Evolutionary conservation across 148 eudicot species (phyloP).

Genomic region (Nepenthes gracilis): DNA sequence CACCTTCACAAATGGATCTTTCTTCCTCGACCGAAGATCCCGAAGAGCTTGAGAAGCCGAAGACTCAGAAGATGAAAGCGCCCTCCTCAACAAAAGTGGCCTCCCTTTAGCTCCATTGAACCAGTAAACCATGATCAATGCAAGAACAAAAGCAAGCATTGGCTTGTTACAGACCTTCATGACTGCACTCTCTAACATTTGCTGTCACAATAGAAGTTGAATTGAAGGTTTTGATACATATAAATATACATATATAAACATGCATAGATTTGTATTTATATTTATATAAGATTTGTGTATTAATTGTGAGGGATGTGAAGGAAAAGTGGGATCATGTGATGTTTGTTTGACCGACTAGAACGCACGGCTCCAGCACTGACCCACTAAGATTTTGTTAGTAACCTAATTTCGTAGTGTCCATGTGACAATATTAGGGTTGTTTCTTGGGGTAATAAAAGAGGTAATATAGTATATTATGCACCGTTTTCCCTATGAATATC

Average conservation of each 20-base stretch:
- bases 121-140: constrained; percentile 23
- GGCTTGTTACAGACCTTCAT: constrained; percentile 24
- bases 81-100: constrained; percentile 10
- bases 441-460: constrained; percentile 10
- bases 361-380: constrained; percentile 10
- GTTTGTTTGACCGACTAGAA: constrained; percentile 22
- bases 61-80: constrained; percentile 3
- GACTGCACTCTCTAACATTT: neutral
- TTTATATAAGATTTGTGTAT: neutral
- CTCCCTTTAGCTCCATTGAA: constrained; percentile 18
- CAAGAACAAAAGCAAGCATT: constrained; percentile 21
- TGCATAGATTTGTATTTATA: neutral
- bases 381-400: constrained; percentile 4
- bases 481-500: constrained; percentile 9
- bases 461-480: constrained; percentile 8
- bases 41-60: constrained; percentile 30
- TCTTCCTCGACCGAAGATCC: constrained; percentile 20
- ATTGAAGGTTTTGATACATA: neutral
- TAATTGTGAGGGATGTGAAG: constrained; percentile 22
- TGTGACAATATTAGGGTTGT: constrained; percentile 32
- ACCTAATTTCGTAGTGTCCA: constrained; percentile 26
- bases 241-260: neutral
- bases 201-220: too few relatives aligned
- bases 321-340: constrained; percentile 59
- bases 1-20: constrained; percentile 33